Percentiles rank a stretch among this genome's conserved stretches.
These are phyloP conservation scores for Drosera capensis DNA, from an alignment of 148 eudicot genomes.

Conservation along the genomic window DNA sequence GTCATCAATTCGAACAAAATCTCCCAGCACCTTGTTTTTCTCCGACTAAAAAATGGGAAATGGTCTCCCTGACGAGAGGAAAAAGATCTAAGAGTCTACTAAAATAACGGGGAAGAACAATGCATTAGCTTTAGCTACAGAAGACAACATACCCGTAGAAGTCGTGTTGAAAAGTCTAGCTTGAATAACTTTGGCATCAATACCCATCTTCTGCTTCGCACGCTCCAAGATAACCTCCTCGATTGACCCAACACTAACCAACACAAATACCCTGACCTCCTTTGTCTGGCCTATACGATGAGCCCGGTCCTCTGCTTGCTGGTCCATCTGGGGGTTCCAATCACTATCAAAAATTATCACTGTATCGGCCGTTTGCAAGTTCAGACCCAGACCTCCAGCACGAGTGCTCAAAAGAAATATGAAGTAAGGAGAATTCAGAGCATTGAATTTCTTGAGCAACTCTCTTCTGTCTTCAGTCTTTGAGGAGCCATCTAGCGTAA, in stretches of 20 bases:
- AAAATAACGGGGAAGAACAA: no score
- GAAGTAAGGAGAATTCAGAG: slow-evolving; percentile 88
- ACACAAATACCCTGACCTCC: slow-evolving; percentile 93
- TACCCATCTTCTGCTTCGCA: slow-evolving; percentile 99
- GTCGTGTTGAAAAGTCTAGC: slow-evolving; percentile 97
- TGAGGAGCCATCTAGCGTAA: slow-evolving; percentile 86
- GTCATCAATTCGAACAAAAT: no score
- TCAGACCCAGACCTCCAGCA: slow-evolving; percentile 98
- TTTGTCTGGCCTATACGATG: slow-evolving; percentile 98
- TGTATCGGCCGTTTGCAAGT: slow-evolving; percentile 96
- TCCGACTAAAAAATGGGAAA: no score
- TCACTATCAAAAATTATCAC: slow-evolving; percentile 97
- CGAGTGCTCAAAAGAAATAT: slow-evolving; percentile 96
- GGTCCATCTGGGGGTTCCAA: slow-evolving; percentile 99
- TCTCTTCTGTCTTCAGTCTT: slow-evolving; percentile 91
- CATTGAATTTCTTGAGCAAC: slow-evolving; percentile 70
- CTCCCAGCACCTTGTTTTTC: no score
- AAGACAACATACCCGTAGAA: slow-evolving; percentile 63
- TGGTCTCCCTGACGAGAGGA: no score
- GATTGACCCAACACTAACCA: slow-evolving; percentile 93
- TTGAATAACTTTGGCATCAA: slow-evolving; percentile 97
- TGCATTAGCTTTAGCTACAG: background rate
- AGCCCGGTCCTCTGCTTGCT: slow-evolving; percentile 97
- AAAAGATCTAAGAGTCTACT: no score
- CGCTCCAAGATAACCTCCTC: slow-evolving; percentile 96